A percentile compares a stretch with the other conserved stretches of the same genome.
Evolutionary conservation across 2,329 filamentous ascomycete genomes (phyloP).

Genomic region (Lachnellula subtilissima): DNA sequence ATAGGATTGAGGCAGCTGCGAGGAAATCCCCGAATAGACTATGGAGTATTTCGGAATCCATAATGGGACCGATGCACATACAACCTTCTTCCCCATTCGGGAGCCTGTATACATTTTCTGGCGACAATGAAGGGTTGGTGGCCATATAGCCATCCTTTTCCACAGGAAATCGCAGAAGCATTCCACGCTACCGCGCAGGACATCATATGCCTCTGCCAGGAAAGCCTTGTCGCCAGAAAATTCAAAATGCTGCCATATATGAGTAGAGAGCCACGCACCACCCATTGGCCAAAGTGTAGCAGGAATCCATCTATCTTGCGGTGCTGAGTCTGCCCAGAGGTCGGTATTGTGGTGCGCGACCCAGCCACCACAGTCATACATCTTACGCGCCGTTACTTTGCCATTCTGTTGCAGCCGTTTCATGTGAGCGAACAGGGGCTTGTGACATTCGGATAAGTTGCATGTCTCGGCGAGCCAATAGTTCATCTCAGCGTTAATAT

Average conservation of each 20-base stretch:
- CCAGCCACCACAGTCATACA: conserved; percentile 32
- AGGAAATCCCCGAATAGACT: conserved; percentile 35
- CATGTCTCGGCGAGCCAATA: conserved; percentile 40
- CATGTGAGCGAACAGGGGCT: conserved; percentile 37
- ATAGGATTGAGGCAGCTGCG: background rate
- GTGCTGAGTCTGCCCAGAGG: conserved; percentile 32
- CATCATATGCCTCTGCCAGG: conserved; percentile 26
- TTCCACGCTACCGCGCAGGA: conserved; percentile 29
- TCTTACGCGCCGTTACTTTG: conserved; percentile 24
- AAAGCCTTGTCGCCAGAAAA: conserved; percentile 33
- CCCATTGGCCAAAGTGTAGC: conserved; percentile 37
- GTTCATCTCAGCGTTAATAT: conserved; percentile 51
- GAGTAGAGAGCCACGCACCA: conserved; percentile 37
- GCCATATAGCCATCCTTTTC: conserved; percentile 30
- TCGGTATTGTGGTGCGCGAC: conserved; percentile 32
- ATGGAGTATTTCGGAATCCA: conserved; percentile 42
- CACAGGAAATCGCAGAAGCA: conserved; percentile 35
- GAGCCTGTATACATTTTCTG: conserved; percentile 33
- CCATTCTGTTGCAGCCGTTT: conserved; percentile 18
- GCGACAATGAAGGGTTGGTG: conserved; percentile 37
- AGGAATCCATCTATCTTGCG: conserved; percentile 31
- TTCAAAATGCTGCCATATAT: conserved; percentile 37
- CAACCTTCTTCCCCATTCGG: conserved; percentile 15
- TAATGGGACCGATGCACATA: conserved; percentile 39
- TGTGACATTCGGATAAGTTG: conserved; percentile 34